These are phyloP conservation scores for Mariannaea elegans DNA, from an alignment of 2,329 filamentous ascomycete species.

Conservation along the genomic window DNA sequence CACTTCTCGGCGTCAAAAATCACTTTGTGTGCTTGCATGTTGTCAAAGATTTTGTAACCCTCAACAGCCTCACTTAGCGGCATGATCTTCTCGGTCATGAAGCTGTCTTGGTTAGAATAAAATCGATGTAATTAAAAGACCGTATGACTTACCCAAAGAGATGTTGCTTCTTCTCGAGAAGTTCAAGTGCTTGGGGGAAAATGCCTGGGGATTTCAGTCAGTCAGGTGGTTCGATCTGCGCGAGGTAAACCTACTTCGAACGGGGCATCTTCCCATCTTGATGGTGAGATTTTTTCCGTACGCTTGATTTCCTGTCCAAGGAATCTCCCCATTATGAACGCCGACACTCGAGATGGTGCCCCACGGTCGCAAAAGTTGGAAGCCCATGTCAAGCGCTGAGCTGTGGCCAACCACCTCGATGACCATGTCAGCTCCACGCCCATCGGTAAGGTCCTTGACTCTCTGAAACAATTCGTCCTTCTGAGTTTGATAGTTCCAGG, in stretches of 20 bases:
- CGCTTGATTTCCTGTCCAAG: conserved; percentile 68
- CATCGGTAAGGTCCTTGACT: conserved; percentile 76
- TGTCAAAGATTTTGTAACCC: conserved; percentile 73
- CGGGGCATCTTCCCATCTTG: conserved; percentile 76
- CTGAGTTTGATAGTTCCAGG: conserved; percentile 77
- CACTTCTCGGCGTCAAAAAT: conserved; percentile 58
- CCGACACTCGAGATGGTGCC: conserved; percentile 75
- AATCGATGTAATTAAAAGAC: too few species aligned
- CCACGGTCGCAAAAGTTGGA: conserved; percentile 70
- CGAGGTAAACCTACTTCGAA: conserved; percentile 57
- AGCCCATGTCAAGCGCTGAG: conserved; percentile 71
- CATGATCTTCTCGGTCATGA: conserved; percentile 77
- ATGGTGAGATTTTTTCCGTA: conserved; percentile 71
- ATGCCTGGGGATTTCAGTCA: conserved; percentile 6
- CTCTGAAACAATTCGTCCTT: conserved; percentile 70
- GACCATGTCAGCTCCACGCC: conserved; percentile 81
- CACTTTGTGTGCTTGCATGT: conserved; percentile 75
- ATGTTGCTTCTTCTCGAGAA: conserved; percentile 27
- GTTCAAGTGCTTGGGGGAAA: conserved; percentile 15
- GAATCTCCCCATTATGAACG: conserved; percentile 74
- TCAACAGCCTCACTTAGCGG: conserved; percentile 69
- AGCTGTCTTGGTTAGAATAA: conserved; percentile 51
- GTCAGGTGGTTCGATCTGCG: neutral
- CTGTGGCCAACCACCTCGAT: conserved; percentile 77
- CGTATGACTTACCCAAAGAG: conserved; percentile 12